Percentiles rank a stretch among this genome's conserved stretches.
Evolutionary conservation across 2,329 filamentous ascomycete genomes (phyloP).

Genomic region (Diaporthe destruens): DNA sequence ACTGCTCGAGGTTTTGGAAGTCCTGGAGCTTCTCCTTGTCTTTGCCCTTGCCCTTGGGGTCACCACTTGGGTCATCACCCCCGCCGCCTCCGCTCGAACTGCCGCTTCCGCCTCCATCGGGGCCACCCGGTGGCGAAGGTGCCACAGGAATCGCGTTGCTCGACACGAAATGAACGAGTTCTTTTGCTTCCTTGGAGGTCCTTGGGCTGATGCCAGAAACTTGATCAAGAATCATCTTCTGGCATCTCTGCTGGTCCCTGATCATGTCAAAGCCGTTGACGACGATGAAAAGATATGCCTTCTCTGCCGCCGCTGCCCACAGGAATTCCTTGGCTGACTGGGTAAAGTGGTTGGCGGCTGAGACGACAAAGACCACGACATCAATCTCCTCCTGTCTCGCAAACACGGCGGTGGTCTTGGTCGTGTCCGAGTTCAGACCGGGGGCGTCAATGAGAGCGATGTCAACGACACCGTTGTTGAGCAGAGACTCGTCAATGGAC

Average conservation of each 20-base stretch:
- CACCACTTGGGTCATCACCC: slow-evolving; percentile 68
- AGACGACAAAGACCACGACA: slow-evolving; percentile 98
- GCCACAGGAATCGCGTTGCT: slow-evolving; percentile 91
- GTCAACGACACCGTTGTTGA: slow-evolving; percentile 98
- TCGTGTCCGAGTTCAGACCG: slow-evolving; percentile 93
- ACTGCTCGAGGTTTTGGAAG: slow-evolving; percentile 90
- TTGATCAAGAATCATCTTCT: slow-evolving; percentile 94
- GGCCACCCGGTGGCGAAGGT: slow-evolving; percentile 67
- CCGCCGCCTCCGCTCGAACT: slow-evolving; percentile 67
- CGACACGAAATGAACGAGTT: slow-evolving; percentile 97
- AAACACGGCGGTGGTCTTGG: slow-evolving; percentile 97
- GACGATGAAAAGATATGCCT: slow-evolving; percentile 98
- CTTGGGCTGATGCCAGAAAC: slow-evolving; percentile 88
- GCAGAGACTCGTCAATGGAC: slow-evolving; percentile 88
- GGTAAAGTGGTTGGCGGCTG: slow-evolving; percentile 97
- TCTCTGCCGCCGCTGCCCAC: slow-evolving; percentile 92
- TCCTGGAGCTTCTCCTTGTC: slow-evolving; percentile 89
- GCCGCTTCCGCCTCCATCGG: slow-evolving; percentile 66
- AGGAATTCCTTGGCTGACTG: slow-evolving; percentile 98
- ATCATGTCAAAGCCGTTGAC: slow-evolving; percentile 98
- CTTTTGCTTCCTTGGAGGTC: slow-evolving; percentile 91
- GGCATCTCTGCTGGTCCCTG: slow-evolving; percentile 88
- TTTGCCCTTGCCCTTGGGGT: slow-evolving; percentile 84
- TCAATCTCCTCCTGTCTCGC: slow-evolving; percentile 98
- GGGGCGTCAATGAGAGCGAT: slow-evolving; percentile 98